Conservation (phyloP, 768 basidiomycete genomes). For the Russula brevipes region DNA sequence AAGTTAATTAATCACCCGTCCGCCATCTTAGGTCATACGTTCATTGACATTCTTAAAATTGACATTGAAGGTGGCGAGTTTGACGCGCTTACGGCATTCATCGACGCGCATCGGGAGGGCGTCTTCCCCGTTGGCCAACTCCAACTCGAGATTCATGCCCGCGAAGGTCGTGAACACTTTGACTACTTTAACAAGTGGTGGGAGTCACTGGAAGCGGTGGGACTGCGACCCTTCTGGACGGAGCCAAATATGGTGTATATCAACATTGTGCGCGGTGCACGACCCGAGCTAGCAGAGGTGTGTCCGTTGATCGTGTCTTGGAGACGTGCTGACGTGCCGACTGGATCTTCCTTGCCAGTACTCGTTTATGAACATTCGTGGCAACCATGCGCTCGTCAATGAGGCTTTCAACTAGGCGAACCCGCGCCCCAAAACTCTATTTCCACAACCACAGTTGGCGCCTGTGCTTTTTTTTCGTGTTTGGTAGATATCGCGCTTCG, state of each 20-base stretch:
- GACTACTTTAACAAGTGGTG: slow-evolving; percentile 57
- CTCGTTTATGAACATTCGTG: slow-evolving; percentile 24
- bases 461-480: background rate
- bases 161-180: slow-evolving; percentile 35
- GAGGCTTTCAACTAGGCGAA: background rate
- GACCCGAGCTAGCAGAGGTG: slow-evolving; percentile 41
- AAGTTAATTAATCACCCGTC: too few species aligned
- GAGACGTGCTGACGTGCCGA: background rate
- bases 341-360: slow-evolving; percentile 33
- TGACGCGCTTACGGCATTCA: slow-evolving; percentile 46
- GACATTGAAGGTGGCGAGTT: slow-evolving; percentile 70
- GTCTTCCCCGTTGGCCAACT: slow-evolving; percentile 64
- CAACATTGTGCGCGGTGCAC: slow-evolving; percentile 36
- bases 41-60: slow-evolving; percentile 66
- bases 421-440: background rate
- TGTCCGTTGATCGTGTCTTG: background rate
- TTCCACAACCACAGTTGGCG: background rate
- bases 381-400: slow-evolving; percentile 9
- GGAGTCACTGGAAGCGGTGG: slow-evolving; percentile 51
- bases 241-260: slow-evolving; percentile 49
- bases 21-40: slow-evolving; percentile 44
- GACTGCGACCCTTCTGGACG: slow-evolving; percentile 45
- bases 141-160: slow-evolving; percentile 58
- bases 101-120: slow-evolving; percentile 33
- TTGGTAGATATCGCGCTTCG: background rate